Evolutionary conservation across 208 protist genomes (phyloP).

Genomic region (Blastocrithidia nonstop): DNA sequence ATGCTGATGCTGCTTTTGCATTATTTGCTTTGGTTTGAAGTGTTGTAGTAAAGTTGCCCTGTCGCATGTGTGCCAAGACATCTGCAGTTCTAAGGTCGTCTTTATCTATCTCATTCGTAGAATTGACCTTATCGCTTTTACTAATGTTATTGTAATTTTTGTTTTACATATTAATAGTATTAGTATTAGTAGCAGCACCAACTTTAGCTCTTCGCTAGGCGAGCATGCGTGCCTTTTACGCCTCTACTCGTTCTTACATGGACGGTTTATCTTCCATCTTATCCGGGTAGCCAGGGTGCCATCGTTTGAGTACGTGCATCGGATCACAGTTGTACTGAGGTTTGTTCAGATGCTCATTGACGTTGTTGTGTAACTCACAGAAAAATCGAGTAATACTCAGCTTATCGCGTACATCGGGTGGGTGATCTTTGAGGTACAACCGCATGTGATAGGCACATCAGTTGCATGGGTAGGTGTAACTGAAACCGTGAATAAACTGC

Average conservation of each 20-base stretch:
- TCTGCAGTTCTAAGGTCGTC: too few relatives aligned
- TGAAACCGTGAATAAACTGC: slow-evolving; percentile 62
- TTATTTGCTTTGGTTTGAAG: too few relatives aligned
- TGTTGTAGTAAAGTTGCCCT: too few relatives aligned
- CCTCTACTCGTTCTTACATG: slow-evolving; percentile 45
- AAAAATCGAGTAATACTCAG: slow-evolving; percentile 48
- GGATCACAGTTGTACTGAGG: slow-evolving; percentile 55
- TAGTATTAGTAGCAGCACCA: too few relatives aligned
- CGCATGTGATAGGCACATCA: slow-evolving; percentile 83
- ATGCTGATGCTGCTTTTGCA: too few relatives aligned
- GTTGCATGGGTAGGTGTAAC: slow-evolving; percentile 73
- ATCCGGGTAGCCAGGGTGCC: slow-evolving; percentile 78
- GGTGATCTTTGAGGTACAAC: slow-evolving; percentile 36
- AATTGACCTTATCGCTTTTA: too few relatives aligned
- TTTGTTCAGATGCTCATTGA: slow-evolving; percentile 67
- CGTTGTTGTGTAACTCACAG: slow-evolving; percentile 83
- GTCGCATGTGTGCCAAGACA: too few relatives aligned
- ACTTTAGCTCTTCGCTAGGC: neutral
- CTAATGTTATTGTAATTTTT: too few relatives aligned
- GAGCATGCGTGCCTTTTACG: slow-evolving; percentile 3
- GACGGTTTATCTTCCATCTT: slow-evolving; percentile 60
- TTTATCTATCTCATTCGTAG: too few relatives aligned
- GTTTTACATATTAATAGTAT: too few relatives aligned
- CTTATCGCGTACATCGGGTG: slow-evolving; percentile 57
- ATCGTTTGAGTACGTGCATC: slow-evolving; percentile 49